phyloP scores from a whole-genome alignment of 2,329 filamentous ascomycete genomes.

The Epichloe brachyelytri region DNA sequence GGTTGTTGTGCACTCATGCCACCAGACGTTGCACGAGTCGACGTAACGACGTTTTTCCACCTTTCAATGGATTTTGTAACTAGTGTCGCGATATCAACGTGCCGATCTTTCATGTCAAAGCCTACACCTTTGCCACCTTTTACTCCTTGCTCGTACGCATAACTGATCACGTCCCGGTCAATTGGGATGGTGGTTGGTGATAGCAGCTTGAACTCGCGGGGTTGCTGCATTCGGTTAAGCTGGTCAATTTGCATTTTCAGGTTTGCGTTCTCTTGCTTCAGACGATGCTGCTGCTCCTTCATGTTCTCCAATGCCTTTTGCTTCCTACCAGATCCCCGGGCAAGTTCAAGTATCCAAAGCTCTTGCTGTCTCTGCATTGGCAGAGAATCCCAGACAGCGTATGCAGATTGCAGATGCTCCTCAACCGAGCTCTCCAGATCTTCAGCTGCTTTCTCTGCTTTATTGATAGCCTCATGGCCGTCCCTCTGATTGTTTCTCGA shows the following conservation, averaged over 20 bases:
- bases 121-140: slow-evolving; percentile 30
- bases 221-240: slow-evolving; percentile 44
- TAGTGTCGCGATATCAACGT: slow-evolving; percentile 37
- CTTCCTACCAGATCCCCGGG: slow-evolving; percentile 43
- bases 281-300: slow-evolving; percentile 34
- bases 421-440: slow-evolving; percentile 55
- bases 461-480: slow-evolving; percentile 33
- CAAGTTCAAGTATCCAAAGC: slow-evolving; percentile 49
- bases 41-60: slow-evolving; percentile 49
- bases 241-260: slow-evolving; percentile 47
- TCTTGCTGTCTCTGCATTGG: slow-evolving; percentile 41
- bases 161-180: slow-evolving; percentile 33
- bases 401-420: slow-evolving; percentile 67
- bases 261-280: slow-evolving; percentile 44
- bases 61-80: slow-evolving; percentile 43
- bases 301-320: slow-evolving; percentile 41
- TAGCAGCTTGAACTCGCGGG: slow-evolving; percentile 42
- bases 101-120: slow-evolving; percentile 35
- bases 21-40: slow-evolving; percentile 27
- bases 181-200: slow-evolving; percentile 40
- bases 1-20: slow-evolving; percentile 39
- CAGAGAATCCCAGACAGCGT: slow-evolving; percentile 60
- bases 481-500: slow-evolving; percentile 25
- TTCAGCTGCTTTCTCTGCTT: slow-evolving; percentile 39
- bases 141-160: slow-evolving; percentile 32